These are phyloP conservation scores for Ceratocystis huliohia DNA, from an alignment of 2,329 filamentous ascomycete genomes.

Conservation along the genomic window DNA sequence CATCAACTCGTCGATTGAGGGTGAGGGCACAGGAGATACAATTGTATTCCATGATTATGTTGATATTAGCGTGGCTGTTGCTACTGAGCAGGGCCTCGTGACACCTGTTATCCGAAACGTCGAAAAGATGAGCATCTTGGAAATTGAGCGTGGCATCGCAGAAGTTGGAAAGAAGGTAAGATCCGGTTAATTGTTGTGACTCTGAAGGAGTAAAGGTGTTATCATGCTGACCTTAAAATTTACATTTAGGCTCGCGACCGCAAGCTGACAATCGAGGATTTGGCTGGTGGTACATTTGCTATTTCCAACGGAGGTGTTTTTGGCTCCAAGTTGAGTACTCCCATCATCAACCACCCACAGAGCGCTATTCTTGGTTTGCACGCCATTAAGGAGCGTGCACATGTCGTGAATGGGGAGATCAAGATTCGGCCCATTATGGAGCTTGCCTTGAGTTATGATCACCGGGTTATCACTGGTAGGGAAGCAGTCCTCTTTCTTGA, in stretches of 20 bases:
- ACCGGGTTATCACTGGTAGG: conserved; percentile 85
- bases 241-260: conserved; percentile 65
- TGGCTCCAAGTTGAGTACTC: conserved; percentile 91
- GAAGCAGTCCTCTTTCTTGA: conserved; percentile 94
- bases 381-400: conserved; percentile 87
- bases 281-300: conserved; percentile 96
- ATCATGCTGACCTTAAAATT: conserved; percentile 16
- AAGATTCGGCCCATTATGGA: conserved; percentile 99
- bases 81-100: conserved; percentile 92
- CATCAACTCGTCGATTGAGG: conserved; percentile 95
- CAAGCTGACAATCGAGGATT: conserved; percentile 97
- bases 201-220: neutral
- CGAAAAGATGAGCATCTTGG: conserved; percentile 75
- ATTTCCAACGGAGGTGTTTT: conserved; percentile 97
- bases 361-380: conserved; percentile 85
- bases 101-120: conserved; percentile 93
- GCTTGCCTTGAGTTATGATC: conserved; percentile 91
- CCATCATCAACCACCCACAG: conserved; percentile 95
- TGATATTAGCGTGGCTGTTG: conserved; percentile 92
- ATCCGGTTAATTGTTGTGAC: neutral
- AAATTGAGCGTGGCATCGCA: conserved; percentile 81
- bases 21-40: conserved; percentile 85
- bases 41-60: conserved; percentile 98
- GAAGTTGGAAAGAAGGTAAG: conserved; percentile 87
- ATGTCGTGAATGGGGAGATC: conserved; percentile 83